phyloP scores from a whole-genome alignment of 805 yeast species.

The Cyberlindnera nakhonratchasimensis region DNA sequence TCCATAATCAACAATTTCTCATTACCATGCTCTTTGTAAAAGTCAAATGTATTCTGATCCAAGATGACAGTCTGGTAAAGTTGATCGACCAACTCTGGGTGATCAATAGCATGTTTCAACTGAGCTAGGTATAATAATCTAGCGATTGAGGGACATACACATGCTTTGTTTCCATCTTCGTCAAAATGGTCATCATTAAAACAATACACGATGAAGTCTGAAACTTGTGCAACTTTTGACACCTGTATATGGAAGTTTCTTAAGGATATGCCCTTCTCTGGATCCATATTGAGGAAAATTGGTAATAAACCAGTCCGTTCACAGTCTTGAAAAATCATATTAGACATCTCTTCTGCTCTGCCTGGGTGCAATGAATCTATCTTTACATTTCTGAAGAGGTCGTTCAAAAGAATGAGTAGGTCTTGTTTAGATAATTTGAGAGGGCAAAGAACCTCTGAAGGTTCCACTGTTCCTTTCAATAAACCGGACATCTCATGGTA shows the following conservation, averaged over 20 bases:
- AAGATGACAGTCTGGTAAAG: slow-evolving; percentile 24
- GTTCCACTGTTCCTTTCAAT: slow-evolving; percentile 52
- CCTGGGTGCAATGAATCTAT: slow-evolving; percentile 7
- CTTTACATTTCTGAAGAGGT: slow-evolving; percentile 26
- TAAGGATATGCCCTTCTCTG: slow-evolving; percentile 67
- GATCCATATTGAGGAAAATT: slow-evolving; percentile 57
- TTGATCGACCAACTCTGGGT: slow-evolving; percentile 27
- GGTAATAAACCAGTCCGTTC: slow-evolving; percentile 40
- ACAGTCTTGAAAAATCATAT: slow-evolving; percentile 27
- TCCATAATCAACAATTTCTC: slow-evolving; percentile 25
- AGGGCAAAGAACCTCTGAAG: slow-evolving; percentile 51
- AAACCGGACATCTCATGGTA: slow-evolving; percentile 34
- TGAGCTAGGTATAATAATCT: slow-evolving; percentile 45
- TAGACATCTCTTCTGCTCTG: slow-evolving; percentile 8
- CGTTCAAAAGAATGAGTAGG: slow-evolving; percentile 22
- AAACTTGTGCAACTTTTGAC: slow-evolving; percentile 68
- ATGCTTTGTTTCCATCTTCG: slow-evolving; percentile 22
- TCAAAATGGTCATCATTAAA: slow-evolving; percentile 39
- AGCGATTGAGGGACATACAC: slow-evolving; percentile 38
- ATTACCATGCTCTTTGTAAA: slow-evolving; percentile 11
- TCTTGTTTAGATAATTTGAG: slow-evolving; percentile 41
- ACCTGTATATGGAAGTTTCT: slow-evolving; percentile 86
- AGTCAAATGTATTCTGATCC: slow-evolving; percentile 15
- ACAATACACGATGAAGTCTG: slow-evolving; percentile 78
- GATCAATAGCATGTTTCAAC: slow-evolving; percentile 27